phyloP scores from a whole-genome alignment of 2,329 filamentous ascomycete species.

The Eutypella sp. region DNA sequence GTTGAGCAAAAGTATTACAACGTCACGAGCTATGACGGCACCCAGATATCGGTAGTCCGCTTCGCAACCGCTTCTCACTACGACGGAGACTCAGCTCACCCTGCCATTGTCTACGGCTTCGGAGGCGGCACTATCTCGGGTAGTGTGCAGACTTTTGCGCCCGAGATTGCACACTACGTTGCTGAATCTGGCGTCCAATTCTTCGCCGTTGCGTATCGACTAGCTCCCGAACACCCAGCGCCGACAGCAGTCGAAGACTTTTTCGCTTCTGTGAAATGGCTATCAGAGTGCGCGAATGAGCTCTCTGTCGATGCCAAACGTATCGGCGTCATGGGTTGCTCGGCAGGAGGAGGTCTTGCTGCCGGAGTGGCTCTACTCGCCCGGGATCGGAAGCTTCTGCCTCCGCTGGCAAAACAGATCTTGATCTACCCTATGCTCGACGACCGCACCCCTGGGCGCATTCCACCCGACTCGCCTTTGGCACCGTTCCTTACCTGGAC shows the following conservation, averaged over 20 bases:
- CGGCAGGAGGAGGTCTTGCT: conserved; percentile 8
- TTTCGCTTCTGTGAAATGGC: conserved; percentile 27
- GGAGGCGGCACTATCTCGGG: conserved; percentile 36
- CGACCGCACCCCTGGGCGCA: not conserved
- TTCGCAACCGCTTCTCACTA: conserved; percentile 13
- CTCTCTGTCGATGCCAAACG: conserved; percentile 37
- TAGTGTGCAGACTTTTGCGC: conserved; percentile 20
- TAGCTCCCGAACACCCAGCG: conserved; percentile 35
- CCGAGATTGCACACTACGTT: conserved; percentile 21
- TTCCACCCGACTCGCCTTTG: not conserved
- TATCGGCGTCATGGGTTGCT: conserved; percentile 48
- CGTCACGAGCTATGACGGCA: conserved; percentile 12
- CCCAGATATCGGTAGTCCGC: conserved; percentile 10
- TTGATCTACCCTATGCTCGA: not conserved
- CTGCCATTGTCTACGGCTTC: conserved; percentile 33
- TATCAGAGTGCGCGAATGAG: conserved; percentile 15
- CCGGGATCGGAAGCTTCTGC: not conserved
- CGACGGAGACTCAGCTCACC: conserved; percentile 4
- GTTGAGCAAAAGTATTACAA: conserved; percentile 4
- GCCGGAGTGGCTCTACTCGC: not conserved
- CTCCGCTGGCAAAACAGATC: not conserved
- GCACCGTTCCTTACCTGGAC: not conserved
- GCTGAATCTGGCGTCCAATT: conserved; percentile 28
- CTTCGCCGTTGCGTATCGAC: conserved; percentile 35
- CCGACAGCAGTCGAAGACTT: conserved; percentile 33